Conservation (phyloP, 2,329 filamentous ascomycete species). For the Exophiala dermatitidis region DNA sequence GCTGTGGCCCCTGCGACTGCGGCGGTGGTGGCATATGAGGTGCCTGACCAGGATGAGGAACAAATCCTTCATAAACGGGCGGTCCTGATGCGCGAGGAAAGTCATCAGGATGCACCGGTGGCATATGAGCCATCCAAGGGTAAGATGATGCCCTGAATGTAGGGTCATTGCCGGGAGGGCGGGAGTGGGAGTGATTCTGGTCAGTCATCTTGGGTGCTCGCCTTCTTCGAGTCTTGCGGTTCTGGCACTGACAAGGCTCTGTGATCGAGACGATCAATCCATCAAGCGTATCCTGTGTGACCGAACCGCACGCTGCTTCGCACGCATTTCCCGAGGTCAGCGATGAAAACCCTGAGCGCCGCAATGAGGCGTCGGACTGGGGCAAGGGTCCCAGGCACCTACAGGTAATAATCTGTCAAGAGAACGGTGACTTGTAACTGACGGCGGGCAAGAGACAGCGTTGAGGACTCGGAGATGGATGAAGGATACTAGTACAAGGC, state of each 20-base stretch:
- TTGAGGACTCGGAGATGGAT: too few species aligned
- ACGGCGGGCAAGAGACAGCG: too few species aligned
- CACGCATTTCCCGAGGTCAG: too few species aligned
- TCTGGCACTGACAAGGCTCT: not conserved
- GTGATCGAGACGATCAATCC: not conserved
- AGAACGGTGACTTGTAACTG: too few species aligned
- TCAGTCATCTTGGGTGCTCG: not conserved
- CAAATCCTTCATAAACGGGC: conserved; percentile 6
- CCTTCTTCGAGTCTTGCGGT: not conserved
- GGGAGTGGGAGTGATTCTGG: not conserved
- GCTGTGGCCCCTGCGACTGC: not conserved
- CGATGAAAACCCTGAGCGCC: not conserved
- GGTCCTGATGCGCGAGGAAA: conserved; percentile 7
- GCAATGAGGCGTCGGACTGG: conserved; percentile 8
- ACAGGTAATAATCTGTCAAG: too few species aligned
- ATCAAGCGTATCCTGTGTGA: too few species aligned
- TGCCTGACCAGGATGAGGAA: not conserved
- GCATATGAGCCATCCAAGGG: conserved; percentile 11
- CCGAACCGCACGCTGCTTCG: too few species aligned
- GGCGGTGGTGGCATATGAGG: not conserved
- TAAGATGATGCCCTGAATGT: not conserved
- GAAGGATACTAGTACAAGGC: too few species aligned
- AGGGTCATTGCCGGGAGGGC: not conserved
- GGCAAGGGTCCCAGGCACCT: not conserved
- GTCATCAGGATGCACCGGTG: conserved; percentile 1